phyloP scores from a whole-genome alignment of 805 yeast species.

The Ascoidea rubescens region DNA sequence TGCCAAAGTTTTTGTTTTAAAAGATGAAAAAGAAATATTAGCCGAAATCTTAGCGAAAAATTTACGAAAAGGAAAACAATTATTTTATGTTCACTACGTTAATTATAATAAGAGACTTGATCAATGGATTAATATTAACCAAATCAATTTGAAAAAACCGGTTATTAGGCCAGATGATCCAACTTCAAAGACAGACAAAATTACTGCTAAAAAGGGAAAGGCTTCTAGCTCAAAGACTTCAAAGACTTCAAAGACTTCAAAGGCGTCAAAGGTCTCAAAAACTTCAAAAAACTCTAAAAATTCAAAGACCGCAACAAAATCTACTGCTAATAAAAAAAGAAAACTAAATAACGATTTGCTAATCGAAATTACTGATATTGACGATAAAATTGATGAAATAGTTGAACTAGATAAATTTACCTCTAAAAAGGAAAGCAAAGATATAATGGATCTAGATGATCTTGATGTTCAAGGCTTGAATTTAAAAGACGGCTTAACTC shows the following conservation, averaged over 20 bases:
- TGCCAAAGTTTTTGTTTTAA: conserved; percentile 67
- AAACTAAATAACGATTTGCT: no score
- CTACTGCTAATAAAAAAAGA: no score
- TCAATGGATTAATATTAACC: conserved; percentile 74
- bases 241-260: conserved; percentile 22
- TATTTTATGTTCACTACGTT: conserved; percentile 85
- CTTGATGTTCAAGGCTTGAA: conserved; percentile 73
- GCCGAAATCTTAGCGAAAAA: conserved; percentile 81
- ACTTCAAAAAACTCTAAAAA: conserved; percentile 7
- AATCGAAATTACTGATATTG: conserved; percentile 2
- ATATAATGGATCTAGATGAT: conserved; percentile 74
- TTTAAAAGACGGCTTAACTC: conserved; percentile 56
- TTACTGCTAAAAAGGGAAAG: conserved; percentile 18
- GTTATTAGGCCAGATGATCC: conserved; percentile 50
- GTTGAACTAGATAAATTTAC: conserved; percentile 7
- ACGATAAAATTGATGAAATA: conserved; percentile 16
- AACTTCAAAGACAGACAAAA: conserved; percentile 23
- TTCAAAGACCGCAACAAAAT: background rate
- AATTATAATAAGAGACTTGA: conserved; percentile 94
- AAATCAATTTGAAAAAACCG: conserved; percentile 61
- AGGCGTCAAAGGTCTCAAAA: conserved; percentile 5
- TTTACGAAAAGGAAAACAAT: conserved; percentile 58
- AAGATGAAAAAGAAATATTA: conserved; percentile 64
- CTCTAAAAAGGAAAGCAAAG: conserved; percentile 23
- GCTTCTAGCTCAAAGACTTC: conserved; percentile 11